Base-by-base conservation (phyloP, 2,329 filamentous ascomycete species). In the Aspergillus sp. region DNA sequence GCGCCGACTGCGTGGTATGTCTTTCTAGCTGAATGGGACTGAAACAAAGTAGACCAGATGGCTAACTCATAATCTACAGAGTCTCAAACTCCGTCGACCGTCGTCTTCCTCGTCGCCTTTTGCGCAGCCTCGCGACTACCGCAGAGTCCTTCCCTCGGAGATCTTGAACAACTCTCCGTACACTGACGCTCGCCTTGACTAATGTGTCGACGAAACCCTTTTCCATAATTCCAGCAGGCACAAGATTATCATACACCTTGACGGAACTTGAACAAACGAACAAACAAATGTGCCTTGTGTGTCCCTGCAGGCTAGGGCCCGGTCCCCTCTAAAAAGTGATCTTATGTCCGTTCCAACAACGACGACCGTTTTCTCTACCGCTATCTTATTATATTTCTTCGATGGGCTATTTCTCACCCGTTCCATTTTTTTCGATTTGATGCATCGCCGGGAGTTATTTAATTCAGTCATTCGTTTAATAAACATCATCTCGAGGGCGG, bases 1-100 rank as follows among this genome's bases (percentile, higher is more conserved):
- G 71, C 55, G 51, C 62, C 33, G 70, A 72, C 53, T 73, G 71
- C 51, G 58, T 67, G 51, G 71, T 73, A 67, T 50, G 70, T 68
- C 10, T 5, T 48, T 28, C 29, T 41, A 9, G 8, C 30, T 47
- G 19, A 19, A 19, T 19, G 19, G 19, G 19, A 19, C 1, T 32
- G 1, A 32, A 6, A 9, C 35, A 19, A 19, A 38, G n/a, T 12
- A 36, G 8, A 8, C 7, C 26, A 28, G 6, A 9, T 26, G 26
- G 34, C 41, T 39, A 35, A 35, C 8, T 27, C 2, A 48, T 30
- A 29, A 48, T 44, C 41, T 47, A 34, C 48, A 68, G 60, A 56
- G 58, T 51, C 57, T 65, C 49, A 66, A 66, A 49, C 62, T 70
- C 41, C 66, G 66, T 30, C 66, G 66, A 12, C 66, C 66, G 43